A percentile compares a stretch with the other conserved stretches of the same genome.
These are phyloP conservation scores for Leptographium radiaticola DNA, from an alignment of 2,329 filamentous ascomycete species.

Conservation along the genomic window DNA sequence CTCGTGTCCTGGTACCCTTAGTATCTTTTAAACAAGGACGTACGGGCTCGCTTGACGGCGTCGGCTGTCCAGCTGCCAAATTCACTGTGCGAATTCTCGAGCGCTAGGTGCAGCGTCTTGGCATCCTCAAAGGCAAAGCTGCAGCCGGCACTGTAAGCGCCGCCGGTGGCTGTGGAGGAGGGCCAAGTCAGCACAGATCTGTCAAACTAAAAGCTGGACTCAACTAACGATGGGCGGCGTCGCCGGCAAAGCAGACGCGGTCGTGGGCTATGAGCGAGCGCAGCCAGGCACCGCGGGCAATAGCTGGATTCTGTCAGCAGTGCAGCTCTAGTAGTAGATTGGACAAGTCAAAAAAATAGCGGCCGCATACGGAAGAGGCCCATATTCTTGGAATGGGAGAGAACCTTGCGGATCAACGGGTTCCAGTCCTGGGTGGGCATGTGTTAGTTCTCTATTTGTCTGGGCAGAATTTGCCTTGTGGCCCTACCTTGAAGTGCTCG, in stretches of 20 bases:
- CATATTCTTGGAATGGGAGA: not conserved
- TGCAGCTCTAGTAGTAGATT: not conserved
- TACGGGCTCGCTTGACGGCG: not conserved
- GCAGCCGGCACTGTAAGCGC: not conserved
- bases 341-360: not conserved
- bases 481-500: not conserved
- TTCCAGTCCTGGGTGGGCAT: not conserved
- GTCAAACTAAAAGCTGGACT: not conserved
- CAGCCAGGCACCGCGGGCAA: not conserved
- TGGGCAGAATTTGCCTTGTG: not conserved
- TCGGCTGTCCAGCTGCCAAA: not conserved
- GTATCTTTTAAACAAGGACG: not conserved
- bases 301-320: not conserved
- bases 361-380: not conserved
- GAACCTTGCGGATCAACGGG: not conserved
- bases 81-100: not conserved
- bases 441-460: not conserved
- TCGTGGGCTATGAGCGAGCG: not conserved
- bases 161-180: not conserved
- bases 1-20: not conserved
- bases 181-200: not conserved
- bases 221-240: not conserved
- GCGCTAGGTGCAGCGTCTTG: not conserved
- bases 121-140: not conserved
- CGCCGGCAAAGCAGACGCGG: not conserved